Evolutionary conservation across 805 yeast species (phyloP).

Genomic region (Hanseniaspora valbyensis): DNA sequence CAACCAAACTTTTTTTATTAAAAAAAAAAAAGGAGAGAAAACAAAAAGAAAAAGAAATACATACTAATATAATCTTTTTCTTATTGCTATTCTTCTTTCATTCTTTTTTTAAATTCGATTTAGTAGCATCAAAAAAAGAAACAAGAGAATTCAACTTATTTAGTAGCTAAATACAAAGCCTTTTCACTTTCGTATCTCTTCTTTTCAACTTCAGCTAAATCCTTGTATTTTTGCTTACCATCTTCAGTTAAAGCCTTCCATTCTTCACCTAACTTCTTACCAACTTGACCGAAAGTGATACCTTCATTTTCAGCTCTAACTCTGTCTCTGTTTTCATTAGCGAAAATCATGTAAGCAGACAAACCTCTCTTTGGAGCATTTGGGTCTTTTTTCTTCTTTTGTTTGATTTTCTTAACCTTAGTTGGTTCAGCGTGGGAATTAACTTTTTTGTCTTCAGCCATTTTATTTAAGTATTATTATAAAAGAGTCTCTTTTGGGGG

Average conservation of each 20-base stretch:
- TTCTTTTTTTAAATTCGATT: too few species aligned
- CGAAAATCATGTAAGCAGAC: slow-evolving; percentile 98
- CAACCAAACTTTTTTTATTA: too few species aligned
- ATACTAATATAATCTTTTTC: neutral
- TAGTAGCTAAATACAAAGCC: slow-evolving; percentile 60
- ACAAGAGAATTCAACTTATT: slow-evolving; percentile 24
- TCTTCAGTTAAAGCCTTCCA: slow-evolving; percentile 85
- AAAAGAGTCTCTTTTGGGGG: neutral
- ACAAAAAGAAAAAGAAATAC: neutral
- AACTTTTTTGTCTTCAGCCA: slow-evolving; percentile 26
- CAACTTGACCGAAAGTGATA: slow-evolving; percentile 88
- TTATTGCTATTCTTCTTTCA: too few species aligned
- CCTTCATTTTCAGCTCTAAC: slow-evolving; percentile 96
- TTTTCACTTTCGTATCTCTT: slow-evolving; percentile 95
- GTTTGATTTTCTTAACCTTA: slow-evolving; percentile 25
- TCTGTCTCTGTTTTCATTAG: slow-evolving; percentile 91
- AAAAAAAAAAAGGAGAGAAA: too few species aligned
- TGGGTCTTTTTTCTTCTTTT: slow-evolving; percentile 59
- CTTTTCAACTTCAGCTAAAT: slow-evolving; percentile 90
- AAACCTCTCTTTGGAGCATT: slow-evolving; percentile 98
- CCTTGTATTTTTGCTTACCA: slow-evolving; percentile 82
- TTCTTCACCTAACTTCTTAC: slow-evolving; percentile 86
- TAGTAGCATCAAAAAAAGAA: slow-evolving; percentile 3
- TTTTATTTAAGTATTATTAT: slow-evolving; percentile 16
- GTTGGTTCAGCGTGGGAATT: slow-evolving; percentile 10